phyloP scores from a whole-genome alignment of 306 rosid genomes.

The Boehmeria nivea region DNA sequence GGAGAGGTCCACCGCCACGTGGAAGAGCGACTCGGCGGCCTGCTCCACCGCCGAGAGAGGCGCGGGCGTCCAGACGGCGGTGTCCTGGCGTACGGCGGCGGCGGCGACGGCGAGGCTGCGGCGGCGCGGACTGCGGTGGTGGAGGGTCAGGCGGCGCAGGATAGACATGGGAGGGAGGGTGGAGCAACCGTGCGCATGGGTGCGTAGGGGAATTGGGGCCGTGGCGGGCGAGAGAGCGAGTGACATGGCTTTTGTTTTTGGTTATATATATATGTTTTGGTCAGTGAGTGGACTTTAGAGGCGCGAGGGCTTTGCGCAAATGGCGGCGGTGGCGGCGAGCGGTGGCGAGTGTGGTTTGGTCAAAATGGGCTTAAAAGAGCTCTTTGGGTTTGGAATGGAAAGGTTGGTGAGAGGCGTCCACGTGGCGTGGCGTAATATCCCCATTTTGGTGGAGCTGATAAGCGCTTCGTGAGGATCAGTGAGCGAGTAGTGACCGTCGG shows the following conservation, averaged over 20 bases:
- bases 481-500: not conserved
- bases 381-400: too few species aligned
- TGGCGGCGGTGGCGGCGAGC: conserved; percentile 9
- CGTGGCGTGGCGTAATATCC: conserved; percentile 36
- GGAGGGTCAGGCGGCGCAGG: conserved; percentile 55
- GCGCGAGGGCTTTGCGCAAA: conserved; percentile 22
- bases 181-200: conserved; percentile 62
- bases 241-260: conserved; percentile 37
- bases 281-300: conserved; percentile 10
- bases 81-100: conserved; percentile 73
- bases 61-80: conserved; percentile 70
- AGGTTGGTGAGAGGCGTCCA: conserved; percentile 25
- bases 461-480: not conserved
- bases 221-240: conserved; percentile 23
- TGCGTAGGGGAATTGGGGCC: conserved; percentile 23
- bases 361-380: conserved; percentile 2
- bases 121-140: conserved; percentile 16
- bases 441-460: conserved; percentile 9
- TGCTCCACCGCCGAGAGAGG: conserved; percentile 59
- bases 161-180: conserved; percentile 62
- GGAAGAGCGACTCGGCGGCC: conserved; percentile 86
- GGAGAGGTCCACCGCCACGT: conserved; percentile 70
- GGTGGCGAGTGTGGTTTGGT: not conserved
- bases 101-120: conserved; percentile 39
- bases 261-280: not conserved